Conservation (phyloP, 129 eudicot genomes). For the Artemisia tridentata region DNA sequence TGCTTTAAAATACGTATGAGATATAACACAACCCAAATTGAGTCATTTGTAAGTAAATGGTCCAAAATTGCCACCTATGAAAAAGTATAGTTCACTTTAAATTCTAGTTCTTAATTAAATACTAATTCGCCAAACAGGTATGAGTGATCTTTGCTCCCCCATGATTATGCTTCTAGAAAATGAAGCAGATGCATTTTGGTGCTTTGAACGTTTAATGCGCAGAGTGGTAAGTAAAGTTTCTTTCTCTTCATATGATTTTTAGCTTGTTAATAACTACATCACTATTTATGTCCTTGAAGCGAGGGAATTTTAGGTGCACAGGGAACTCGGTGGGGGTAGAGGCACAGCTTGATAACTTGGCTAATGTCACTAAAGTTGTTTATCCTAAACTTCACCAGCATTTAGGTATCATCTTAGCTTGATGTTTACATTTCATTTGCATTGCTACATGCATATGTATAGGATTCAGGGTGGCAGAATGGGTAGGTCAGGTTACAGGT, state of each 20-base stretch:
- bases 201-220: slow-evolving; percentile 97
- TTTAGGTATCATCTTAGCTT: slow-evolving; percentile 45
- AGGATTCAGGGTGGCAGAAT: background rate
- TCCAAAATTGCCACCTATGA: background rate
- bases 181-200: slow-evolving; percentile 99
- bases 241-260: background rate
- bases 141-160: slow-evolving; percentile 99
- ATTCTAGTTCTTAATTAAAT: slow-evolving; percentile 19
- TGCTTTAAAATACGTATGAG: too few relatives aligned
- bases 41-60: too few relatives aligned
- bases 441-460: background rate
- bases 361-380: slow-evolving; percentile 65
- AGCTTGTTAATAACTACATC: background rate
- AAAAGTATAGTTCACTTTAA: slow-evolving; percentile 12
- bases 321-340: slow-evolving; percentile 77
- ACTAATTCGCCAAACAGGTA: slow-evolving; percentile 51
- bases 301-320: slow-evolving; percentile 82
- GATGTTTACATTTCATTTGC: background rate
- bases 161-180: slow-evolving; percentile 87
- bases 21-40: too few relatives aligned
- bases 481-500: background rate
- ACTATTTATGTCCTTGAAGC: slow-evolving; percentile 38
- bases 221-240: slow-evolving; percentile 52
- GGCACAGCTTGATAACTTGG: slow-evolving; percentile 59
- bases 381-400: slow-evolving; percentile 86